These are phyloP conservation scores for Cytospora leucostoma DNA, from an alignment of 2,329 filamentous ascomycete genomes.

Conservation along the genomic window DNA sequence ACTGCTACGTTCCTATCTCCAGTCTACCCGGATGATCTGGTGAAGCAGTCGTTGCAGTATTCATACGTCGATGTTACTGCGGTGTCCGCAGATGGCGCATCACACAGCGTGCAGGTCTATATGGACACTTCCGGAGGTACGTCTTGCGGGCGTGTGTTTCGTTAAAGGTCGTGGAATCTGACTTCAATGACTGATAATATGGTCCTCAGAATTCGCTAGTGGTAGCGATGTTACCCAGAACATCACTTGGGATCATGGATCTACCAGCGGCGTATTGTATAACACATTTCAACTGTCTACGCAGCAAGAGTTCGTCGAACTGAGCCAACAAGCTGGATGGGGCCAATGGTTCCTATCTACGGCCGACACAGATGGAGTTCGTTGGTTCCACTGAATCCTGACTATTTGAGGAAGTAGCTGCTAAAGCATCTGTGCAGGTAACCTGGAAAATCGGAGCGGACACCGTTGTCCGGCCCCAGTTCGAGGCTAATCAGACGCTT, in stretches of 20 bases:
- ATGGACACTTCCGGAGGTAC: slow-evolving; percentile 70
- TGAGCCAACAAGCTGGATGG: slow-evolving; percentile 74
- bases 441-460: slow-evolving; percentile 74
- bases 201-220: slow-evolving; percentile 66
- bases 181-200: slow-evolving; percentile 19
- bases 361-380: slow-evolving; percentile 51
- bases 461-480: slow-evolving; percentile 63
- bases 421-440: slow-evolving; percentile 44
- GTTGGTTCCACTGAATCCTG: slow-evolving; percentile 28
- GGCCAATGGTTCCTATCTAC: slow-evolving; percentile 77
- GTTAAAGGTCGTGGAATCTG: background rate
- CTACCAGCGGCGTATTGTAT: slow-evolving; percentile 55
- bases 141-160: slow-evolving; percentile 28
- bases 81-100: slow-evolving; percentile 59
- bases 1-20: slow-evolving; percentile 72
- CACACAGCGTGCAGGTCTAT: slow-evolving; percentile 70
- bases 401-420: slow-evolving; percentile 13
- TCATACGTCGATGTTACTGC: slow-evolving; percentile 70
- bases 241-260: slow-evolving; percentile 64
- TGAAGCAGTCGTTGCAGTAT: slow-evolving; percentile 68
- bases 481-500: slow-evolving; percentile 63
- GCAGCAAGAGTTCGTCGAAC: slow-evolving; percentile 69
- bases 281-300: slow-evolving; percentile 62
- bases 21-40: slow-evolving; percentile 65
- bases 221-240: slow-evolving; percentile 55